Conservation (phyloP, 768 basidiomycete species). For the Trametes elegans region DNA sequence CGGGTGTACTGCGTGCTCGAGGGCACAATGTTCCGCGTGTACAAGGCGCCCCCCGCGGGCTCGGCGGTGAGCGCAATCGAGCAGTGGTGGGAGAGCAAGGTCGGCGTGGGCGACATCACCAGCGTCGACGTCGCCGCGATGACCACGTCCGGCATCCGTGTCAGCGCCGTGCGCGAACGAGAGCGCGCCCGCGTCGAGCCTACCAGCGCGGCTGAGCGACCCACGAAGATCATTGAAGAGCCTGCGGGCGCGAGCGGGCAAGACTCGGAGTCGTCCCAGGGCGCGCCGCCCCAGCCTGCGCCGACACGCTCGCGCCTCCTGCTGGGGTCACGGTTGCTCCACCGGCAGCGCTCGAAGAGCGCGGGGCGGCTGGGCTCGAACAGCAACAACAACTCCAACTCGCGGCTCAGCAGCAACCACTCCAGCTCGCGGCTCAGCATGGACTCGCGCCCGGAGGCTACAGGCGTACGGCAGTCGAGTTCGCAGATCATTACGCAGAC, state of each 20-base stretch:
- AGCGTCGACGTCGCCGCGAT: constrained; percentile 14
- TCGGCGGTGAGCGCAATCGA: constrained; percentile 54
- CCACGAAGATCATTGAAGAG: constrained; percentile 23
- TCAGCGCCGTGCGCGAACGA: constrained; percentile 31
- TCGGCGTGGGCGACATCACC: constrained; percentile 68
- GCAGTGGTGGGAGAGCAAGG: constrained; percentile 76
- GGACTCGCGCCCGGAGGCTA: constrained; percentile 20
- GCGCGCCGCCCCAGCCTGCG: constrained; percentile 10
- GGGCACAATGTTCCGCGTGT: constrained; percentile 86
- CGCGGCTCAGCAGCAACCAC: constrained; percentile 21
- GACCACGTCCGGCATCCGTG: constrained; percentile 26
- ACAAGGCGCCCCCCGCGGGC: constrained; percentile 45
- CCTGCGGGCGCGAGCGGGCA: neutral
- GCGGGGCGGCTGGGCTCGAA: neutral
- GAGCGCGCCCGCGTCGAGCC: constrained; percentile 24
- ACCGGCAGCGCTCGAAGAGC: constrained; percentile 33
- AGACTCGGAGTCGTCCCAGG: neutral
- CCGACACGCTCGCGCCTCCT: constrained; percentile 41
- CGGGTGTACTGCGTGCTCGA: constrained; percentile 85
- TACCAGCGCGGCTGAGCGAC: constrained; percentile 16
- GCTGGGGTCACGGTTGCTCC: constrained; percentile 43
- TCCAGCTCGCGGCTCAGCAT: constrained; percentile 24
- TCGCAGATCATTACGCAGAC: constrained; percentile 4
- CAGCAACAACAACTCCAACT: constrained; percentile 9
- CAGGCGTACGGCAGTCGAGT: neutral